Base-by-base conservation (phyloP, 1,139 yeast genomes). In the Arxiozyma bovina region DNA sequence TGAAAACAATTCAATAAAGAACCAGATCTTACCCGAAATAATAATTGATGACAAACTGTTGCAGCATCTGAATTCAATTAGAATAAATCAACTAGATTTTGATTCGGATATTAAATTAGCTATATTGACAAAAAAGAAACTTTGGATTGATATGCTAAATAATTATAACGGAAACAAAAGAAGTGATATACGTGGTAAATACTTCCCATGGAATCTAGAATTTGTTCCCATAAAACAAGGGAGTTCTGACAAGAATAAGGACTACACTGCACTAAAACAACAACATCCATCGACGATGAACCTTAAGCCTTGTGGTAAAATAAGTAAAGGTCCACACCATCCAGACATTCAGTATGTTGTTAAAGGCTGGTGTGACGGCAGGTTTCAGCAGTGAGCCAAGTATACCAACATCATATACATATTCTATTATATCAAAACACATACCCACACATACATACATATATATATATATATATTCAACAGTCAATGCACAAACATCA, bases 341-440 rank as follows among this genome's bases (percentile, higher is more conserved):
- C 53, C 48, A 30, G 62, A 63, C 40, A 54, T 65, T 3, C 71
- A 68, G 50, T 67, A 68, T 56, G 69, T 68, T 41, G 70, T 68
- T 3, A 67, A 68, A 49, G 71, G 71, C 12, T 68, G 70, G 70
- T 66, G 68, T 48, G 71, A 68, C 49, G 55, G 57, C 43, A 56
- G 71, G 17, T 67, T 67, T 50, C 23, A 45, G 20, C 46, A 45
- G 38, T 2, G 22, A 48, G n/a, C 11, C 34, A n/a, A 1, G 22
- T 21, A 42, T 22, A 20, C 12, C 17, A 21, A 17, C 1, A 21
- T 18, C 7, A 20, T 42, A 44, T 27, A 30, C 11, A 42, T 25
- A 47, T n/a, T 34, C 17, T 34, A 34, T 15, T 15, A 12, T 4
- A 34, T 34, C n/a, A 6, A 27, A 27, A 27, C 9, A 27, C 11